phyloP scores from a whole-genome alignment of 106 monocot species.

The Vanilla planifolia region DNA sequence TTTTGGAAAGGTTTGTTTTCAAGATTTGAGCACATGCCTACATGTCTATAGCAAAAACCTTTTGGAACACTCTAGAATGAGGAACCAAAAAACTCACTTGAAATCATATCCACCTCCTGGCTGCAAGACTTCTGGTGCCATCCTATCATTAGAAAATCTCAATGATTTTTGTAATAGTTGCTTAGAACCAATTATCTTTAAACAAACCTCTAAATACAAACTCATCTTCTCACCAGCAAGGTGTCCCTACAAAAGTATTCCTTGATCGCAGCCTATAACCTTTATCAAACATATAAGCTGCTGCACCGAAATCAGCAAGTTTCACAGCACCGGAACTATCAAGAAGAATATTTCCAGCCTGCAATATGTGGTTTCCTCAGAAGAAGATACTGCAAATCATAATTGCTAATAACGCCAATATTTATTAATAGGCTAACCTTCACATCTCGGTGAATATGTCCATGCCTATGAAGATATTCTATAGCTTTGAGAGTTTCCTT shows the following conservation, averaged over 20 bases:
- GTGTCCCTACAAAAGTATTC: conserved; percentile 96
- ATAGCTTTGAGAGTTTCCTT: conserved; percentile 82
- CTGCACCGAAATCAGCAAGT: conserved; percentile 94
- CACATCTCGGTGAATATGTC: conserved; percentile 88
- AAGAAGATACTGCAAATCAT: background rate
- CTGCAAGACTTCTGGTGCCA: conserved; percentile 99
- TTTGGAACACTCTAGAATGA: background rate
- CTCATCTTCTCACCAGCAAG: conserved; percentile 59
- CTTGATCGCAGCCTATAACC: conserved; percentile 83
- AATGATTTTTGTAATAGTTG: background rate
- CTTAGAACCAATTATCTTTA: background rate
- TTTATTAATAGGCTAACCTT: conserved; percentile 44
- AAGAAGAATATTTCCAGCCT: conserved; percentile 98
- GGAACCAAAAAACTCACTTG: conserved; percentile 53
- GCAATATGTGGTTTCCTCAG: conserved; percentile 6
- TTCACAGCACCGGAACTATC: conserved; percentile 76
- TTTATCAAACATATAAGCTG: conserved; percentile 94
- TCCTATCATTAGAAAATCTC: conserved; percentile 39
- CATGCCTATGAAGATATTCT: conserved; percentile 79
- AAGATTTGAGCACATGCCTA: too few species aligned
- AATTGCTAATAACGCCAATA: background rate
- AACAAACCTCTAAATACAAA: background rate
- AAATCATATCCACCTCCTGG: conserved; percentile 94
- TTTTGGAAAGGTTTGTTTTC: too few species aligned
- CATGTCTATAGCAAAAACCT: too few species aligned